phyloP scores from a whole-genome alignment of 176 grass and related monocot genomes.

The Cenchrus purpureus region DNA sequence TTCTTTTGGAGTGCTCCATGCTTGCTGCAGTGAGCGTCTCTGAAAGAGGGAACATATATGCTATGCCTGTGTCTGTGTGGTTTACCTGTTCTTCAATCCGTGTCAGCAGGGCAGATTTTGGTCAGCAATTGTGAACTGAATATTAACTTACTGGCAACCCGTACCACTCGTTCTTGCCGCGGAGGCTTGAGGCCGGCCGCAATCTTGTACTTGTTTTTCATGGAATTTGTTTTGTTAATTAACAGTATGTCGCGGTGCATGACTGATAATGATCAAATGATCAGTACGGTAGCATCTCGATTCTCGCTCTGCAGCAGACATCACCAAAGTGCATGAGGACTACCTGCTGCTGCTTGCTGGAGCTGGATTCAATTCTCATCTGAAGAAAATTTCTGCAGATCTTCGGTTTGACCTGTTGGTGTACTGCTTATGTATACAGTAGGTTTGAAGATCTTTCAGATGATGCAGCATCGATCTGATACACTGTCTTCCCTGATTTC shows the following conservation, averaged over 20 bases:
- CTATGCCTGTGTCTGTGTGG: neutral
- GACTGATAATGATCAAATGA: neutral
- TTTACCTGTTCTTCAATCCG: neutral
- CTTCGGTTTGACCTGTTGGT: neutral
- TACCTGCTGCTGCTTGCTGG: neutral
- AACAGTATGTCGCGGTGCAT: neutral
- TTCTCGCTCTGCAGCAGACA: neutral
- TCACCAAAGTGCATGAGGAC: neutral
- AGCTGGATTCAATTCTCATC: neutral
- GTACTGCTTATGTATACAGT: neutral
- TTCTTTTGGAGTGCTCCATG: neutral
- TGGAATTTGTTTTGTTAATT: neutral
- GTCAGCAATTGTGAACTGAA: neutral
- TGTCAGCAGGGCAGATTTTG: neutral
- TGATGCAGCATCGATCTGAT: neutral
- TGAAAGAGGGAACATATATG: neutral
- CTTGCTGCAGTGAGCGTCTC: neutral
- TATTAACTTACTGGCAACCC: neutral
- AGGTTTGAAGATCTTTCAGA: neutral
- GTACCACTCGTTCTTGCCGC: constrained; percentile 27
- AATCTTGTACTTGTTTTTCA: neutral
- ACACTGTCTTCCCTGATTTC: neutral
- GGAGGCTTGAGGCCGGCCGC: constrained; percentile 31
- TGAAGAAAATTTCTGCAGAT: neutral
- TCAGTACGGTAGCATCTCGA: neutral